Base-by-base conservation (phyloP, 495 filamentous ascomycete genomes). In the Xylaria acuta region DNA sequence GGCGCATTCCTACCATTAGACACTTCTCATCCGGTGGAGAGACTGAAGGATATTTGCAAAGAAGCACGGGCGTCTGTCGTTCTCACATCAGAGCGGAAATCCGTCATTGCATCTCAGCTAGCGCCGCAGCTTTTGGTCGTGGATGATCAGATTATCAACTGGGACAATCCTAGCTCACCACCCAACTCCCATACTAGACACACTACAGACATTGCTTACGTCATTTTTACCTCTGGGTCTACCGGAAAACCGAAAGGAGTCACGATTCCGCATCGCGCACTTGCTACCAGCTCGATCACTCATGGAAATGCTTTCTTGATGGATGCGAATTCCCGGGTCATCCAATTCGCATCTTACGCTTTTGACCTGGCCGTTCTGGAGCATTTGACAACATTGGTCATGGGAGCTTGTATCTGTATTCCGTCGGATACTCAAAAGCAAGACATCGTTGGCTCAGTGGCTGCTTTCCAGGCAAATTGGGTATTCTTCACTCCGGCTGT, bases 321-420 rank as follows among this genome's bases (percentile, higher is more conserved):
- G 60, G 71, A 79, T 47, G 64, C 81, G 0, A 45, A 71, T 0
- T 82, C 83, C 9, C 74, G 85, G 4, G 79, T 84, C 1, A 73
- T 90, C 11, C 88, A 91, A 72, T 90, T 88, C 65, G 84, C 88
- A 16, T 84, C 86, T 49, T 88, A 86, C 70, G 86, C 85, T 0
- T 90, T 89, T 53, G 89, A 90, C 63, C 80, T 84, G 9, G 84
- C 83, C 45, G 75, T 89, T 8, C 53, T 84, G 5, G 88, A 90
- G 20, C 86, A 86, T 12, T 80, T 89, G 34, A 83, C 85, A 22
- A 84, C 85, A 0, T 75, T 91, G 9, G 85, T 86, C 5, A n/a
- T 40, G 38, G 79, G 79, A 8, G 77, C 56, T 30, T 73, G 69
- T 34, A 56, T 79, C 12, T 81, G 79, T 32, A 70, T 80, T 25